Conservation (phyloP, 148 eudicot species). For the Chenopodium berlandieri region DNA sequence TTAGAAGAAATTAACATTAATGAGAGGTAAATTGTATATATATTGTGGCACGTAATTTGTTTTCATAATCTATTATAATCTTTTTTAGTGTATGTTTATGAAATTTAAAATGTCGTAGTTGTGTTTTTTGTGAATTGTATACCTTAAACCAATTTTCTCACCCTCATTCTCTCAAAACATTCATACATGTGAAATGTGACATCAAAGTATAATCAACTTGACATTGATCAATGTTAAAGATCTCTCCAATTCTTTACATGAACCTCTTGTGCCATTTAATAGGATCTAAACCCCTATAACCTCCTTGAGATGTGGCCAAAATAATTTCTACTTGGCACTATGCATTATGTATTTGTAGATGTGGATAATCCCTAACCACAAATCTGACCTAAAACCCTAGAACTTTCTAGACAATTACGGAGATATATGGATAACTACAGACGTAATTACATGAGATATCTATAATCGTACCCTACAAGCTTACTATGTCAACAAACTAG, state of each 20-base stretch:
- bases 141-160: too few relatives aligned
- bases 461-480: background rate
- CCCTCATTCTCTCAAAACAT: background rate
- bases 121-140: too few relatives aligned
- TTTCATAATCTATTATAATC: too few relatives aligned
- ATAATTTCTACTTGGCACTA: background rate
- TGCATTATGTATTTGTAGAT: too few relatives aligned
- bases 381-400: background rate
- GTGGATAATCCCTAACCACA: background rate
- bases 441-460: background rate
- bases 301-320: background rate
- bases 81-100: too few relatives aligned
- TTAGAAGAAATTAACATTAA: too few relatives aligned
- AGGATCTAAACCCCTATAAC: background rate
- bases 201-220: background rate
- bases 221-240: background rate
- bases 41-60: too few relatives aligned
- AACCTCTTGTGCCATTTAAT: background rate
- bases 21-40: too few relatives aligned
- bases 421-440: background rate
- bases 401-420: background rate
- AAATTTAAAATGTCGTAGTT: too few relatives aligned
- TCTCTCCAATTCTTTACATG: background rate
- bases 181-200: background rate
- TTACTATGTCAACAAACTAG: background rate